phyloP scores from a whole-genome alignment of 2,329 filamentous ascomycete genomes.

The Colletotrichum paranaense region DNA sequence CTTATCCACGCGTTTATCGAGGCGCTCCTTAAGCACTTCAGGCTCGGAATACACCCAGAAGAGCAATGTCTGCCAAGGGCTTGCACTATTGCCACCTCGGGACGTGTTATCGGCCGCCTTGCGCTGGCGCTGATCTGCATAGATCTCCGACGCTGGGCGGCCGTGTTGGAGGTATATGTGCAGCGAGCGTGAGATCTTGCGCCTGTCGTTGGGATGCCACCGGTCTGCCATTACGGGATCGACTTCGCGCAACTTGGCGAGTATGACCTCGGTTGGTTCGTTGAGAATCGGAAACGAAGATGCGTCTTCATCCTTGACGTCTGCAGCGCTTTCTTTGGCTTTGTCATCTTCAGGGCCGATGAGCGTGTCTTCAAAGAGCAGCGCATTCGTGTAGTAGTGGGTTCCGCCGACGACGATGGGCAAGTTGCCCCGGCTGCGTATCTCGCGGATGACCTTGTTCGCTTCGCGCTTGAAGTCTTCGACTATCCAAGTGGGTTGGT shows the following conservation, averaged over 20 bases:
- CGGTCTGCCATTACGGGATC: constrained; percentile 90
- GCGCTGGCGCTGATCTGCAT: constrained; percentile 76
- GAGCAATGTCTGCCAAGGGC: constrained; percentile 71
- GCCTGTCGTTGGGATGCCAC: constrained; percentile 94
- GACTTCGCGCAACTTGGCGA: constrained; percentile 79
- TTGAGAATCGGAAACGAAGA: constrained; percentile 77
- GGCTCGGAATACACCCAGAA: constrained; percentile 89
- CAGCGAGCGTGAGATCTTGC: constrained; percentile 90
- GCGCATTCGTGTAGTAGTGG: constrained; percentile 92
- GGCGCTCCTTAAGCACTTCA: constrained; percentile 73
- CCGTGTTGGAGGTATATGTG: constrained; percentile 91
- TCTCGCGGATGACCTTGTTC: constrained; percentile 77
- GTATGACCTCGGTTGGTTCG: constrained; percentile 76
- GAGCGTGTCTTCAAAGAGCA: constrained; percentile 83
- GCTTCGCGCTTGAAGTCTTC: constrained; percentile 80
- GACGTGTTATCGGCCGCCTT: constrained; percentile 40
- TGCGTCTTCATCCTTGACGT: constrained; percentile 37
- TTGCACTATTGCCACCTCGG: constrained; percentile 21
- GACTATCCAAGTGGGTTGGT: constrained; percentile 86
- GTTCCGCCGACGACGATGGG: constrained; percentile 95
- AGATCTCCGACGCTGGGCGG: constrained; percentile 84
- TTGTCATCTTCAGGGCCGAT: constrained; percentile 58
- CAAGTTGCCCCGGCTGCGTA: constrained; percentile 79
- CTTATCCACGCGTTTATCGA: constrained; percentile 82
- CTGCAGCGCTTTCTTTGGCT: background rate